Conservation (phyloP, 2,329 filamentous ascomycete species). For the Claviceps maximensis region DNA sequence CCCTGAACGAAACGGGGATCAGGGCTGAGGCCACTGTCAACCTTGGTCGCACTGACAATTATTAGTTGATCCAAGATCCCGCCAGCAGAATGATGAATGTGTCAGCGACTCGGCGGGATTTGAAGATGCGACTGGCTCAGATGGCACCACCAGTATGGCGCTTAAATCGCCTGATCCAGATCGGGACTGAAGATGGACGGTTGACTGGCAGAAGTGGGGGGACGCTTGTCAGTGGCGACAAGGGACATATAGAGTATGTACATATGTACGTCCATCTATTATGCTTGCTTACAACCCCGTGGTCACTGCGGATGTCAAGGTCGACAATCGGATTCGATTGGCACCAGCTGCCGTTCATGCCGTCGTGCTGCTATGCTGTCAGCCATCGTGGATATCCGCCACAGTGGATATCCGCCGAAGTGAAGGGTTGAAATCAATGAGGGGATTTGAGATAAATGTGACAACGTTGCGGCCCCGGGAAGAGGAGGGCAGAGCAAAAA, state of each 20-base stretch:
- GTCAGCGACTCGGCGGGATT: slow-evolving; percentile 14
- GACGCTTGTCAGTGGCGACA: slow-evolving; percentile 1
- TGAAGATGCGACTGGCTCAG: slow-evolving; percentile 22
- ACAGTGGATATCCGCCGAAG: not conserved
- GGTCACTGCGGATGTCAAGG: not conserved
- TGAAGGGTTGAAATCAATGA: not conserved
- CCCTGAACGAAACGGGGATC: not conserved
- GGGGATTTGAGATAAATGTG: not conserved
- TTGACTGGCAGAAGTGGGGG: not conserved
- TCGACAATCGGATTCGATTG: not conserved
- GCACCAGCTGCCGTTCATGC: not conserved
- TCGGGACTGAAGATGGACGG: slow-evolving; percentile 9
- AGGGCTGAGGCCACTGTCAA: slow-evolving; percentile 6
- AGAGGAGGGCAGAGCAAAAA: not conserved
- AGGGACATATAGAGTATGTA: not conserved
- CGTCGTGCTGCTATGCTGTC: not conserved
- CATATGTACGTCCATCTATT: no score
- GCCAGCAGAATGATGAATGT: slow-evolving; percentile 8
- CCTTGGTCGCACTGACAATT: slow-evolving; percentile 9
- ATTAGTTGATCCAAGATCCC: slow-evolving; percentile 7
- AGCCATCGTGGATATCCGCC: not conserved
- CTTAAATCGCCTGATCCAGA: slow-evolving; percentile 16
- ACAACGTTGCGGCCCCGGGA: not conserved
- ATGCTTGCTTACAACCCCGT: not conserved
- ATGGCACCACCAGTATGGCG: slow-evolving; percentile 14